phyloP scores from a whole-genome alignment of 148 eudicot genomes.

The Rhododendron griersonianum region DNA sequence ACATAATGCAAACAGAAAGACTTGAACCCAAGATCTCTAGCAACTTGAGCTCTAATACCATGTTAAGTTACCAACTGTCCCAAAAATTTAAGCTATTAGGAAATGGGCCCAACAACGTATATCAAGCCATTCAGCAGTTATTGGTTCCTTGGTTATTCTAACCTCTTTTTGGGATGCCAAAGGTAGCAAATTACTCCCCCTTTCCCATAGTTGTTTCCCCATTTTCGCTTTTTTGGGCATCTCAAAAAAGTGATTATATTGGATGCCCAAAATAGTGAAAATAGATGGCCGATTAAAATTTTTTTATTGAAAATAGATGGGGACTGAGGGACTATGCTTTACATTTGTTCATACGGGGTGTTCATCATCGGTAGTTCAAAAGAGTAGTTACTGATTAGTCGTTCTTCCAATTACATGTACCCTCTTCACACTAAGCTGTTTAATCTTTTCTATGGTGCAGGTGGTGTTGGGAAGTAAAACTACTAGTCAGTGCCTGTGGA shows the following conservation, averaged over 20 bases:
- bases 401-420: too few relatives aligned
- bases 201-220: neutral
- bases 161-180: neutral
- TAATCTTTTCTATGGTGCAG: constrained; percentile 8
- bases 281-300: too few relatives aligned
- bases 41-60: neutral
- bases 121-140: neutral
- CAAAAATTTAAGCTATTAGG: too few relatives aligned
- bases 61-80: neutral
- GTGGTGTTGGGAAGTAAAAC: constrained; percentile 16
- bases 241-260: neutral
- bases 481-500: neutral
- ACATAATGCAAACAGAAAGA: neutral
- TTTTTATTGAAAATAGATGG: too few relatives aligned
- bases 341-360: neutral
- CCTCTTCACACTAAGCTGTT: neutral
- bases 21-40: neutral
- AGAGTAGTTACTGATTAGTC: neutral
- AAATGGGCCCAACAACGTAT: too few relatives aligned
- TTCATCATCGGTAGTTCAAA: neutral
- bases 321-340: neutral
- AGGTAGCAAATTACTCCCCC: neutral
- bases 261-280: neutral
- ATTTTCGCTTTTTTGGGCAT: neutral
- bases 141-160: neutral